phyloP scores from a whole-genome alignment of 805 yeast genomes.

The Metschnikowia noctiluminum region DNA sequence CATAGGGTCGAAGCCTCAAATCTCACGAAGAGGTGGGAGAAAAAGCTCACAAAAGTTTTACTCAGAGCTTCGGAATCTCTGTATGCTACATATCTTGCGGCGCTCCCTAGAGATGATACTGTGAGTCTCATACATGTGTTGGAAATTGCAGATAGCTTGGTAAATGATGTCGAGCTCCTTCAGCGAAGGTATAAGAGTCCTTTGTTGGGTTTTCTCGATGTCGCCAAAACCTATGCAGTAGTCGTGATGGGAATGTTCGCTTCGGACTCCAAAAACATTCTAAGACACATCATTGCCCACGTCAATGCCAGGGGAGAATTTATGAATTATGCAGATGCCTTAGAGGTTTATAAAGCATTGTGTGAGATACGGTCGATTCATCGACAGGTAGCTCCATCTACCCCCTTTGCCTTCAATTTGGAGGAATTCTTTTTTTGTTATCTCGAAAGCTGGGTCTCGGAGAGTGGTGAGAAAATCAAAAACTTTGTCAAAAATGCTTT shows the following conservation, averaged over 20 bases:
- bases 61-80: constrained; percentile 35
- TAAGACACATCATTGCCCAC: constrained; percentile 47
- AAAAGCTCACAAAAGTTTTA: constrained; percentile 32
- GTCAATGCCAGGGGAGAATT: constrained; percentile 28
- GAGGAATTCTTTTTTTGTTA: constrained; percentile 52
- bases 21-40: constrained; percentile 46
- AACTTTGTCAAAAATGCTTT: constrained; percentile 54
- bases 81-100: constrained; percentile 38
- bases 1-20: constrained; percentile 31
- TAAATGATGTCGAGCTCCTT: constrained; percentile 45
- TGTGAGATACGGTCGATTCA: constrained; percentile 51
- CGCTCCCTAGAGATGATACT: constrained; percentile 57
- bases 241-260: constrained; percentile 52
- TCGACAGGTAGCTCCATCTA: constrained; percentile 42
- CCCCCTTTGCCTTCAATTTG: constrained; percentile 47
- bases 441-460: constrained; percentile 37
- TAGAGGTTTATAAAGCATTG: constrained; percentile 53
- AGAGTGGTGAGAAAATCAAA: constrained; percentile 45
- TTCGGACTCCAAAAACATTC: constrained; percentile 49
- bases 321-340: constrained; percentile 52
- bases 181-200: constrained; percentile 62
- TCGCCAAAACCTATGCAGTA: constrained; percentile 48
- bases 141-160: constrained; percentile 52
- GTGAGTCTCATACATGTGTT: constrained; percentile 54
- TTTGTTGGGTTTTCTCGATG: constrained; percentile 53